phyloP scores from a whole-genome alignment of 768 basidiomycete genomes.

The Saitozyma podzolica region DNA sequence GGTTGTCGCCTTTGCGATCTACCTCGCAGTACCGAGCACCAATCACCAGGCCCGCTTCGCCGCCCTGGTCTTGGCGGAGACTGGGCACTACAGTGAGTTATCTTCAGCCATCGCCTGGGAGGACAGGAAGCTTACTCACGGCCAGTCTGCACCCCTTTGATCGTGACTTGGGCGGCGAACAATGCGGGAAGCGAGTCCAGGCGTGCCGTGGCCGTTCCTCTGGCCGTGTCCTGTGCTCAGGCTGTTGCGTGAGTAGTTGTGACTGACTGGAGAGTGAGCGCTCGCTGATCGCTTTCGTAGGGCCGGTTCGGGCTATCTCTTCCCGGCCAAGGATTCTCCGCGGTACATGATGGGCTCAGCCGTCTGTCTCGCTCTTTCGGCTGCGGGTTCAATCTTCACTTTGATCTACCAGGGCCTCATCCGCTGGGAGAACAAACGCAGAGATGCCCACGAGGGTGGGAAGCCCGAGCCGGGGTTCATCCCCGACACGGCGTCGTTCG shows the following conservation, averaged over 20 bases:
- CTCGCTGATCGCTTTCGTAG: neutral
- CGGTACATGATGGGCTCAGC: constrained; percentile 24
- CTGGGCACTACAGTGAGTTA: constrained; percentile 22
- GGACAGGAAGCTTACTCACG: neutral
- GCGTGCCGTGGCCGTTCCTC: constrained; percentile 20
- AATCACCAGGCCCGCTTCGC: constrained; percentile 19
- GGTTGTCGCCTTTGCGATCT: constrained; percentile 24
- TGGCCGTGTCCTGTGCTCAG: constrained; percentile 19
- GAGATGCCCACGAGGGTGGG: constrained; percentile 17
- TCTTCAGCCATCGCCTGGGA: too few species aligned
- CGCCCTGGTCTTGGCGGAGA: constrained; percentile 22
- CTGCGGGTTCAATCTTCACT: constrained; percentile 14
- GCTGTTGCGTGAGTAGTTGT: constrained; percentile 19
- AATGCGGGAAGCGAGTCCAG: constrained; percentile 24
- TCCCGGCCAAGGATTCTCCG: constrained; percentile 20
- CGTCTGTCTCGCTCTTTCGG: constrained; percentile 16
- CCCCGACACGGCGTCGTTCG: constrained; percentile 18
- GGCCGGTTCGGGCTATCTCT: constrained; percentile 22
- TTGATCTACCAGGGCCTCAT: constrained; percentile 18
- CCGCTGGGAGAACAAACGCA: constrained; percentile 15
- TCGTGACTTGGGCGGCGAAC: constrained; percentile 21
- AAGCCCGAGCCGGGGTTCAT: constrained; percentile 9
- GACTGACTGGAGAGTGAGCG: neutral
- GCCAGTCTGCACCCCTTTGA: constrained; percentile 18
- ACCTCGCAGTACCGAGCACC: constrained; percentile 7